Evolutionary conservation across 768 basidiomycete genomes (phyloP), one percentile per base, ranked within the genome.

Genomic region (Obba rivulosa): DNA sequence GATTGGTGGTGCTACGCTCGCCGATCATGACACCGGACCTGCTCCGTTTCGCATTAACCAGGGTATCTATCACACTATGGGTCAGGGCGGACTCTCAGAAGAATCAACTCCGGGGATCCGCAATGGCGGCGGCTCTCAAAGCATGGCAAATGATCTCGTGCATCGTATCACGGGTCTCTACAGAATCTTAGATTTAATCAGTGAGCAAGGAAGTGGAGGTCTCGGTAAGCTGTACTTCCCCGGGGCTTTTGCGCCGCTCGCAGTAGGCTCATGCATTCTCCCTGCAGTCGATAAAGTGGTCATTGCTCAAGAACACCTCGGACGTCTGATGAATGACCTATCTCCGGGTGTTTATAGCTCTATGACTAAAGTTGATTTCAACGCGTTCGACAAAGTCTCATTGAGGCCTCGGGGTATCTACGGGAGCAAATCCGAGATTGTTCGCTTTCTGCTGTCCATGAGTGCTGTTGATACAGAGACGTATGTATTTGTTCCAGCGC

Each of bases 271-370:
- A n/a, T 24, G 8, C 16, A 20, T 22, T 34, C 34, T 11, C 14
- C 25, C 5, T 42, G 16, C 50, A 80, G 81, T 81, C 34, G 79
- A 81, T 54, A 83, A 84, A 57, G 73, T 83, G 25, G 75, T 83
- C 59, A 83, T 84, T 23, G 66, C 69, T 2, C 78, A 80, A 57
- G 63, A 70, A 2, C 74, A 77, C 2, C 62, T 83, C 11, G 63
- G 66, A 50, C 52, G 64, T 2, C 73, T 83, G 43, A 70, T 79
- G 55, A 77, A 81, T 43, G 57, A 57, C 16, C 40, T 81, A 8
- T 67, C 56, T 35, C 78, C 81, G 0, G 73, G 76, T 1, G 73
- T 82, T 4, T 83, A 80, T 54, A 51, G 55, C 1, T 77, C 78
- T 0, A 64, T 81, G 43, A 80, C 77, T 2, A 76, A 71, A 51